phyloP scores from a whole-genome alignment of 495 filamentous ascomycete species.

The Aspergillus coremiiformis region DNA sequence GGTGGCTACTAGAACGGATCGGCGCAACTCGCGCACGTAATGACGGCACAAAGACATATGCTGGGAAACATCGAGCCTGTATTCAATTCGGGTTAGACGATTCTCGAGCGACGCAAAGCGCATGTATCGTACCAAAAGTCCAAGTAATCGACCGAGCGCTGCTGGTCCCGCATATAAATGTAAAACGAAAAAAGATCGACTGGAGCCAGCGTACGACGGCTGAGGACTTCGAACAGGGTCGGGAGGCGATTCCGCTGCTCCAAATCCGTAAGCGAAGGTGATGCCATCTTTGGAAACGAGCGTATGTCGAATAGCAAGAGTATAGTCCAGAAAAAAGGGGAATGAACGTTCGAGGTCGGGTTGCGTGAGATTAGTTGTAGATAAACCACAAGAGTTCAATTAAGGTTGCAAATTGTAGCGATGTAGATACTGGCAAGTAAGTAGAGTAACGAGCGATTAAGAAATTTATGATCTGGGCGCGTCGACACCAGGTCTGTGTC shows the following conservation, averaged over 20 bases:
- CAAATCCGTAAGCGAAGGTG: slow-evolving; percentile 24
- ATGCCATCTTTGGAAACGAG: slow-evolving; percentile 23
- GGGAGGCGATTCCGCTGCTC: slow-evolving; percentile 74
- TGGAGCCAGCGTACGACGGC: slow-evolving; percentile 79
- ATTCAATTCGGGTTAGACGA: slow-evolving; percentile 4
- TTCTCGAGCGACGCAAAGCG: neutral
- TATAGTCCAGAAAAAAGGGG: slow-evolving; percentile 16
- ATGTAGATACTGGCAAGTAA: neutral
- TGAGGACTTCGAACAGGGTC: slow-evolving; percentile 90
- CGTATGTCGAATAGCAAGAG: neutral
- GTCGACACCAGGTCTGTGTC: slow-evolving; percentile 3
- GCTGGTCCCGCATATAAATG: slow-evolving; percentile 99
- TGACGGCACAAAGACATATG: slow-evolving; percentile 97
- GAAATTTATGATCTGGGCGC: slow-evolving; percentile 7
- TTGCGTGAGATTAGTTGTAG: slow-evolving; percentile 4
- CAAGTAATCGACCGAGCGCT: slow-evolving; percentile 93
- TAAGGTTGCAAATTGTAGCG: neutral
- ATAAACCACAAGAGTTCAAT: neutral
- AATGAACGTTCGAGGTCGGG: slow-evolving; percentile 10
- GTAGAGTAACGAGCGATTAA: neutral
- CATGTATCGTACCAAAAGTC: slow-evolving; percentile 76
- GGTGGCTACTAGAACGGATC: slow-evolving; percentile 87
- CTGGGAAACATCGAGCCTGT: slow-evolving; percentile 96
- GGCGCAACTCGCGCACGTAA: slow-evolving; percentile 90
- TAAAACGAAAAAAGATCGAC: slow-evolving; percentile 98